Evolutionary conservation across 1,284 basidiomycete genomes (phyloP).

Genomic region (Trichosporon sp.): DNA sequence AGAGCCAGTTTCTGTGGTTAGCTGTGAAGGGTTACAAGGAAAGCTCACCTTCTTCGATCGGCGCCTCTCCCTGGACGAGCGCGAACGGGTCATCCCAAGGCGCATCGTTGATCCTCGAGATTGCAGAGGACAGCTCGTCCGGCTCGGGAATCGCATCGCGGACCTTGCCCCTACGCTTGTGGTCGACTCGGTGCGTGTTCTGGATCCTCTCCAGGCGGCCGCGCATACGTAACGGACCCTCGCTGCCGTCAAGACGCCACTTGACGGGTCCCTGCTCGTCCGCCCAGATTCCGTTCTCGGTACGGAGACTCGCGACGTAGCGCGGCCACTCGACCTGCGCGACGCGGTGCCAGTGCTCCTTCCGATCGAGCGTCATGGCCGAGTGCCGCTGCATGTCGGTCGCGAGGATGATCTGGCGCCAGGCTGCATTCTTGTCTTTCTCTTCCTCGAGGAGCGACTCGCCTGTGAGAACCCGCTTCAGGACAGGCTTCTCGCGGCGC

Average conservation of each 20-base stretch:
- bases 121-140: constrained; percentile 65
- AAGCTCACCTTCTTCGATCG: constrained; percentile 64
- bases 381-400: constrained; percentile 49
- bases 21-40: not conserved
- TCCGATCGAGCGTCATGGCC: constrained; percentile 52
- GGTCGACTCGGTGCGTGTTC: not conserved
- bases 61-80: constrained; percentile 66
- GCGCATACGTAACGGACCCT: constrained; percentile 76
- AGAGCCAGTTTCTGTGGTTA: constrained; percentile 1
- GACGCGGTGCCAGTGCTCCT: constrained; percentile 54
- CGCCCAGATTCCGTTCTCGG: constrained; percentile 78
- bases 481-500: constrained; percentile 27
- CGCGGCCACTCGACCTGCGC: constrained; percentile 54
- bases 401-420: constrained; percentile 56
- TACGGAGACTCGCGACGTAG: constrained; percentile 45
- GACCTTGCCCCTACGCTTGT: constrained; percentile 22
- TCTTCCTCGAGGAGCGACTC: constrained; percentile 51
- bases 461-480: constrained; percentile 47
- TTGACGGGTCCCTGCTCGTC: constrained; percentile 60
- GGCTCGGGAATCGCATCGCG: constrained; percentile 65
- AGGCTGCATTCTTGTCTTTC: constrained; percentile 56
- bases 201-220: constrained; percentile 48
- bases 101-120: constrained; percentile 67
- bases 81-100: constrained; percentile 81
- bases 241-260: constrained; percentile 84